Evolutionary conservation across 352 stramenopile genomes (phyloP).

Genomic region (Elongisporangium anandrum): DNA sequence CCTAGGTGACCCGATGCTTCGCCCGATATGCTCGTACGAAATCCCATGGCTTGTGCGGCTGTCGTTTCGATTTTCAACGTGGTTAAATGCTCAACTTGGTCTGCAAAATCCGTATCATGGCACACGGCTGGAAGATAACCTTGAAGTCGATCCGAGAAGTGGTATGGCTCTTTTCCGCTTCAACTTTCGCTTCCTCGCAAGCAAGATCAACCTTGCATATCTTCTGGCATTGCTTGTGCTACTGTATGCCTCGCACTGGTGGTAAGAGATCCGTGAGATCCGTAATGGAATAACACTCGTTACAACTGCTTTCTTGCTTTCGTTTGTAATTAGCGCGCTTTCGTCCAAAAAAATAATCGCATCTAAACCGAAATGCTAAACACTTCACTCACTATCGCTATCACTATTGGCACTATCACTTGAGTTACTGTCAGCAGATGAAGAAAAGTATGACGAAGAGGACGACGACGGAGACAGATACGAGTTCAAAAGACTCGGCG

Average conservation of each 20-base stretch:
- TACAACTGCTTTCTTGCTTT: neutral
- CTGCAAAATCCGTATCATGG: conserved; percentile 67
- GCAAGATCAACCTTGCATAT: conserved; percentile 79
- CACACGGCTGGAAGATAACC: conserved; percentile 69
- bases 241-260: conserved; percentile 33
- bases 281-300: neutral
- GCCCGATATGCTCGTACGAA: conserved; percentile 81
- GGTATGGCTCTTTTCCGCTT: conserved; percentile 54
- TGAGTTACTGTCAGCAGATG: conserved; percentile 70
- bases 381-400: conserved; percentile 36
- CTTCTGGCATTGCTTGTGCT: conserved; percentile 50
- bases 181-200: conserved; percentile 85
- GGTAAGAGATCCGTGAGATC: neutral
- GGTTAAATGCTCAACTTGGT: conserved; percentile 66
- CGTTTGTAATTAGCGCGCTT: neutral
- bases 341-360: neutral
- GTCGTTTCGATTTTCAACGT: conserved; percentile 73
- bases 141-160: conserved; percentile 44
- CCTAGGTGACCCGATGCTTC: conserved; percentile 80
- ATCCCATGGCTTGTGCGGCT: conserved; percentile 71
- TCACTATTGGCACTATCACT: conserved; percentile 29
- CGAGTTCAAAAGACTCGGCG: conserved; percentile 42
- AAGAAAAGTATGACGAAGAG: conserved; percentile 81
- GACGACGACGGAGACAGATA: conserved; percentile 66
- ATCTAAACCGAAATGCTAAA: neutral